A percentile compares a stretch with the other conserved stretches of the same genome.
phyloP scores from a whole-genome alignment of 768 basidiomycete genomes.

The Tephrocybe sp. region DNA sequence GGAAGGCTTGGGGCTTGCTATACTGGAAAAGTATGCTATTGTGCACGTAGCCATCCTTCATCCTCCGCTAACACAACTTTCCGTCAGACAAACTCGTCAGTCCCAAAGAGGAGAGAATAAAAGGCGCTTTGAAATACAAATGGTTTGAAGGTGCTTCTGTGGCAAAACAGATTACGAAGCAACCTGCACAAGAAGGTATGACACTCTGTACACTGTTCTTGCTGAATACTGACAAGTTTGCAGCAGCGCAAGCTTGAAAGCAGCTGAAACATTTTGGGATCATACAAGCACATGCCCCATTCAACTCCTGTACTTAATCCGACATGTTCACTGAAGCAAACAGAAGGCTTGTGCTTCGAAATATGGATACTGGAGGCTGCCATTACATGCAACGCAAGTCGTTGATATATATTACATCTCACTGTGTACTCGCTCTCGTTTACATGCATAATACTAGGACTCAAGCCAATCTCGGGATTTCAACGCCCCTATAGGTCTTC shows the following conservation, averaged over 20 bases:
- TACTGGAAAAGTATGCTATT: conserved; percentile 69
- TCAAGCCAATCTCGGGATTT: conserved; percentile 17
- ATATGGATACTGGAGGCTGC: background rate
- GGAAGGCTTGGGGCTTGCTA: conserved; percentile 80
- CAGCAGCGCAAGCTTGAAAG: background rate
- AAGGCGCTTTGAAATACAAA: conserved; percentile 69
- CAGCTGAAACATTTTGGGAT: background rate
- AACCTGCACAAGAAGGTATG: conserved; percentile 2
- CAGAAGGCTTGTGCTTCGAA: background rate
- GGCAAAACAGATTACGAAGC: conserved; percentile 6
- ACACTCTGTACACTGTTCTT: background rate
- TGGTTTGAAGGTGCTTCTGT: conserved; percentile 63
- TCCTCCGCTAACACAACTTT: conserved; percentile 1
- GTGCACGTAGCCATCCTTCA: background rate
- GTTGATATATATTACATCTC: background rate
- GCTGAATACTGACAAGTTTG: background rate
- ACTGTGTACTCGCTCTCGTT: background rate
- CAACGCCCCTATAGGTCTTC: conserved; percentile 37
- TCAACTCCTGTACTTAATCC: too few relatives aligned
- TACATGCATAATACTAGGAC: background rate
- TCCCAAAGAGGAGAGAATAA: conserved; percentile 57
- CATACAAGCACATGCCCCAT: too few relatives aligned
- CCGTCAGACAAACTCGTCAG: conserved; percentile 59
- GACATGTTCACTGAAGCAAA: background rate
- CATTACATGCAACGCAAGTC: background rate